phyloP scores from a whole-genome alignment of 768 basidiomycete genomes.

The Lyophyllum decastes region DNA sequence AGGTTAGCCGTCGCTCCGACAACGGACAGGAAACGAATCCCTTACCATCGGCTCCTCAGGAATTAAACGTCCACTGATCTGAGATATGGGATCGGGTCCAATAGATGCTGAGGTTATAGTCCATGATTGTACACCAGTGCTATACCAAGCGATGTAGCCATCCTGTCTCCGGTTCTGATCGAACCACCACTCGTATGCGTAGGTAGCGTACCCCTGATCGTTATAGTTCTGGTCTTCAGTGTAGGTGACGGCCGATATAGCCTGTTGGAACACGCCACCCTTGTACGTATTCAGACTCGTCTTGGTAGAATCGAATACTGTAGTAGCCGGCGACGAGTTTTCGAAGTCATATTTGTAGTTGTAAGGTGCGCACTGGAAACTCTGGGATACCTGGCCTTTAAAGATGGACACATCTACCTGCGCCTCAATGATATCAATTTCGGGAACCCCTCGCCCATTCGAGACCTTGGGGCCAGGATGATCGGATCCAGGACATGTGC shows the following conservation, averaged over 20 bases:
- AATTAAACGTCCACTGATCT: slow-evolving; percentile 71
- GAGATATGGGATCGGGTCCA: slow-evolving; percentile 58
- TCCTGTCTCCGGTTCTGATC: slow-evolving; percentile 62
- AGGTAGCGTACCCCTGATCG: slow-evolving; percentile 54
- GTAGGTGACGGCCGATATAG: slow-evolving; percentile 62
- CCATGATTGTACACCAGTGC: slow-evolving; percentile 70
- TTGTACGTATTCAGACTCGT: slow-evolving; percentile 67
- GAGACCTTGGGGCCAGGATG: slow-evolving; percentile 82
- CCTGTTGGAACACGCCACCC: slow-evolving; percentile 76
- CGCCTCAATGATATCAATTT: slow-evolving; percentile 92
- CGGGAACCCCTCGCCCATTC: slow-evolving; percentile 80
- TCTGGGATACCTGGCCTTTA: slow-evolving; percentile 75
- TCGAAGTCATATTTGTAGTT: slow-evolving; percentile 67
- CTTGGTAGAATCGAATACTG: slow-evolving; percentile 49
- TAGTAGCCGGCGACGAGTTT: slow-evolving; percentile 50
- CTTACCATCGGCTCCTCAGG: slow-evolving; percentile 93
- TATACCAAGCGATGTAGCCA: slow-evolving; percentile 88
- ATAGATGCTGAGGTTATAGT: slow-evolving; percentile 63
- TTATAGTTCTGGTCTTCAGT: slow-evolving; percentile 59
- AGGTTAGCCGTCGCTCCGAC: slow-evolving; percentile 7
- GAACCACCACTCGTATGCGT: slow-evolving; percentile 82
- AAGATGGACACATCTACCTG: slow-evolving; percentile 58
- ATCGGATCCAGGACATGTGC: slow-evolving; percentile 83
- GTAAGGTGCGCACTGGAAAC: slow-evolving; percentile 80
- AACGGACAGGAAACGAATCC: slow-evolving; percentile 13